Percentiles rank a stretch among this genome's conserved stretches.
These are phyloP conservation scores for Sclerotinia minor DNA, from an alignment of 2,329 filamentous ascomycete genomes.

Conservation along the genomic window DNA sequence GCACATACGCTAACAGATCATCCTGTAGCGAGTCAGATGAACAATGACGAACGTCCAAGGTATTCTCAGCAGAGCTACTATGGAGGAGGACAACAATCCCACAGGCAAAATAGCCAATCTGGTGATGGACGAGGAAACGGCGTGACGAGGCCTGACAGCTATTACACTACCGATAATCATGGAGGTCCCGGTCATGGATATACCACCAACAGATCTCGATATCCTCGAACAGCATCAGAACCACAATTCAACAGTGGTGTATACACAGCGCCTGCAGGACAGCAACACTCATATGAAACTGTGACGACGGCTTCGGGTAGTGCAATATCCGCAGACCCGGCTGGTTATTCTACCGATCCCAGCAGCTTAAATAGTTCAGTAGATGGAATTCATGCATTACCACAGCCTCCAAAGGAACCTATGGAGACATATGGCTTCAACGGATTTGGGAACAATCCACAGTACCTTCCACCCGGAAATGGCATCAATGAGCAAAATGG, in stretches of 20 bases:
- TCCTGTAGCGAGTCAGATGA: constrained; percentile 38
- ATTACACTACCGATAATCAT: constrained; percentile 39
- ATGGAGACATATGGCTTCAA: constrained; percentile 64
- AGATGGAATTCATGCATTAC: constrained; percentile 65
- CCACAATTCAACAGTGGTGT: constrained; percentile 39
- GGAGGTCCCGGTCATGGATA: constrained; percentile 39
- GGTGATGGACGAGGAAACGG: constrained; percentile 43
- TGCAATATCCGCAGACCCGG: constrained; percentile 69
- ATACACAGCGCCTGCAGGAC: constrained; percentile 38
- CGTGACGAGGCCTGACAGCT: constrained; percentile 48
- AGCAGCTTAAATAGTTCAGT: constrained; percentile 90
- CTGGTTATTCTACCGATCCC: constrained; percentile 81
- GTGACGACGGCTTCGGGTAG: constrained; percentile 75
- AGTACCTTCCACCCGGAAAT: constrained; percentile 44
- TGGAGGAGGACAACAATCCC: constrained; percentile 38
- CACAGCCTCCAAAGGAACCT: constrained; percentile 54
- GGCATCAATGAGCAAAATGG: constrained; percentile 37
- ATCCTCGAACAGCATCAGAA: constrained; percentile 41
- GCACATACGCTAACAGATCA: constrained; percentile 22
- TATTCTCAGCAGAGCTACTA: constrained; percentile 41
- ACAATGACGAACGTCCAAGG: constrained; percentile 37
- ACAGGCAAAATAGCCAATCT: constrained; percentile 35
- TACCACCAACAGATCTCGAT: constrained; percentile 40
- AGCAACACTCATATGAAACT: constrained; percentile 70
- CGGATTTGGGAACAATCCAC: constrained; percentile 46